Evolutionary conservation across 2,329 filamentous ascomycete genomes (phyloP).

Genomic region (Phyllosticta paracitricarpa): DNA sequence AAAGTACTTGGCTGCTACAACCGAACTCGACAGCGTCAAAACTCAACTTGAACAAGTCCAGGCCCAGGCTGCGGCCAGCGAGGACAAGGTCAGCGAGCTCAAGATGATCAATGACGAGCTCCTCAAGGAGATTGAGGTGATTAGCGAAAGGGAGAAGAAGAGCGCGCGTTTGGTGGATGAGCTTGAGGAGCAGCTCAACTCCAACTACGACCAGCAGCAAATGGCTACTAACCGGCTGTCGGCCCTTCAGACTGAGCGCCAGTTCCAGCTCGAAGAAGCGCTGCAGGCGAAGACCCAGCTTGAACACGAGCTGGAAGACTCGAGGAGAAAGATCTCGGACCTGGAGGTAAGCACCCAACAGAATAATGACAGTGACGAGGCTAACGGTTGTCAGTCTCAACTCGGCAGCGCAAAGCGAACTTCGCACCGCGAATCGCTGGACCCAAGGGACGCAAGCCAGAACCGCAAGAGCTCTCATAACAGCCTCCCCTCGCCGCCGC

Average conservation of each 20-base stretch:
- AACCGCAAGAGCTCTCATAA: conserved; percentile 80
- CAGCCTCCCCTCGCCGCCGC: conserved; percentile 85
- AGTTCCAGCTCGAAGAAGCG: conserved; percentile 31
- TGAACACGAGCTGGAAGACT: conserved; percentile 63
- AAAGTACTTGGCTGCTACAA: conserved; percentile 33
- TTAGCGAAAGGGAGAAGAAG: conserved; percentile 67
- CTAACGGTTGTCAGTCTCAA: conserved; percentile 40
- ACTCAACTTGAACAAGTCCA: conserved; percentile 33
- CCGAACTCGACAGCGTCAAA: conserved; percentile 32
- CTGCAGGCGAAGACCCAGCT: conserved; percentile 34
- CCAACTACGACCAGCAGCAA: conserved; percentile 89
- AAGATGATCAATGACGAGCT: conserved; percentile 44
- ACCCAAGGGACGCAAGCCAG: conserved; percentile 41
- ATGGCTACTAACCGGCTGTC: conserved; percentile 76
- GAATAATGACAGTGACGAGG: background rate
- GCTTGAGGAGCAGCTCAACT: conserved; percentile 90
- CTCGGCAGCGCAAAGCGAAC: conserved; percentile 47
- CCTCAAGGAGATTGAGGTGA: conserved; percentile 46
- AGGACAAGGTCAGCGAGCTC: conserved; percentile 35
- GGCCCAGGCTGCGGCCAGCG: conserved; percentile 29
- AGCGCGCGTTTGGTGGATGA: conserved; percentile 88
- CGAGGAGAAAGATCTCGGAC: conserved; percentile 60
- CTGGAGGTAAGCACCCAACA: conserved; percentile 58
- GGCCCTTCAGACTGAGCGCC: conserved; percentile 43
- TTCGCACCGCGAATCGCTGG: conserved; percentile 35